phyloP scores from a whole-genome alignment of 495 filamentous ascomycete species.

The Hapsidospora chrysogenum region DNA sequence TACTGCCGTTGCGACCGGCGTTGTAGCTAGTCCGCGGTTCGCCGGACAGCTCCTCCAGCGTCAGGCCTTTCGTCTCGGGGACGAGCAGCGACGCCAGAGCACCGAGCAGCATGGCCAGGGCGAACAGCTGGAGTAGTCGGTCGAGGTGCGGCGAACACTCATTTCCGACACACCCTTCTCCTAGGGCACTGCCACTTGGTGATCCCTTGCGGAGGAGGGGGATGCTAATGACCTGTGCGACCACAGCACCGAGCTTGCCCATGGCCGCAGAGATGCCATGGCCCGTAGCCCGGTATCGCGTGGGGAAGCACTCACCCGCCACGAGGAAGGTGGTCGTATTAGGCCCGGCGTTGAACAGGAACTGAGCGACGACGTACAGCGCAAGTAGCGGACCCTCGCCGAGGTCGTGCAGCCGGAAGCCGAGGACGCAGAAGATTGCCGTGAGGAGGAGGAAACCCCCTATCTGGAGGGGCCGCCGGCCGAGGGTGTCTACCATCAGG shows the following conservation, averaged over 20 bases:
- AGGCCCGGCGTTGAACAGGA: constrained; percentile 36
- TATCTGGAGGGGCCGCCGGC: constrained; percentile 55
- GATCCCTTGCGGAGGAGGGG: constrained; percentile 27
- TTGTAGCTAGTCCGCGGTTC: constrained; percentile 23
- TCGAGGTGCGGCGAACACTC: constrained; percentile 47
- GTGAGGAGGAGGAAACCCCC: constrained; percentile 49
- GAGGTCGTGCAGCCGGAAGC: constrained; percentile 35
- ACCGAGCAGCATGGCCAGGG: constrained; percentile 59
- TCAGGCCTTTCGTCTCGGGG: constrained; percentile 61
- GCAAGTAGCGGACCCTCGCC: constrained; percentile 31
- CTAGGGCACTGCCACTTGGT: too few species aligned
- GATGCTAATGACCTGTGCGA: constrained; percentile 35
- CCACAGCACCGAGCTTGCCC: constrained; percentile 70
- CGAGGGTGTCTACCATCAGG: constrained; percentile 49
- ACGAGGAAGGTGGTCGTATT: constrained; percentile 73
- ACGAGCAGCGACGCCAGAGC: constrained; percentile 48
- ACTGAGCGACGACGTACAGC: constrained; percentile 53
- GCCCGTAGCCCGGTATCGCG: constrained; percentile 55
- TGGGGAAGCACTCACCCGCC: constrained; percentile 67
- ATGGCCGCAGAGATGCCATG: constrained; percentile 61
- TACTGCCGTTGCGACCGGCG: constrained; percentile 18
- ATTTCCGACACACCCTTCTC: constrained; percentile 20
- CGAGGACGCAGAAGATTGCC: constrained; percentile 46
- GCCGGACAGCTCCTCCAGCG: constrained; percentile 35
- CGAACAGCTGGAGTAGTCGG: constrained; percentile 67